Base-by-base conservation (phyloP, 2,329 filamentous ascomycete genomes). In the Fusarium sp. region DNA sequence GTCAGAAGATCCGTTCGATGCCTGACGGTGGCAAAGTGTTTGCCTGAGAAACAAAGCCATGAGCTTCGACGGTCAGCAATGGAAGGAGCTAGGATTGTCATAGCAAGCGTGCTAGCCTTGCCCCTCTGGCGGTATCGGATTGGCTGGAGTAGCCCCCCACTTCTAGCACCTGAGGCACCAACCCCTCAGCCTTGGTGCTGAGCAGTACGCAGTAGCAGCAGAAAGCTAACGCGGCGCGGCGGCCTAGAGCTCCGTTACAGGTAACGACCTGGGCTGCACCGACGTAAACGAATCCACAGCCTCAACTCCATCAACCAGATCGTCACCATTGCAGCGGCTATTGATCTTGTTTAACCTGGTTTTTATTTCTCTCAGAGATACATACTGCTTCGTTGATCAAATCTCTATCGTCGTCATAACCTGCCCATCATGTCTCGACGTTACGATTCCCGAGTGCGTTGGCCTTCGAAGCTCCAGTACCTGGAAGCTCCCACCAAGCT, bases 381-480 rank as follows among this genome's bases (percentile, higher is more conserved):
- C 23, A 12, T 34, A 7, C 9, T 26, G 20, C 20, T 30, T 52
- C 23, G 4, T 38, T 21, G 34, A 30, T 50, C 36, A 32, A 44
- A 42, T 46, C 28, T 50, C 50, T 51, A 39, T 28, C 39, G 39
- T 42, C 48, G 21, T 45, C 42, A 51, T 30, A 23, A 53, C 58
- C 52, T 58, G 68, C 54, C 74, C 82, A 85, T 74, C 81, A 97
- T 97, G 94, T 97, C 94, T 81, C 91, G 94, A 84, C 91, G 94
- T 86, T 97, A 97, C 85, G 94, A 97, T 89, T 97, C 94, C 77
- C 89, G 94, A 85, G 94, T 97, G 86, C 81, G 90, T 83, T 79
- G 71, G 67, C 65, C 75, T 45, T 55, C 49, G 51, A 64, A 66
- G 63, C 50, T 62, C 61, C 54, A 62, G 49, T 38, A 48, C 48